phyloP scores from a whole-genome alignment of 176 grass and related monocot genomes.

The Hsuehochloa calcarea region DNA sequence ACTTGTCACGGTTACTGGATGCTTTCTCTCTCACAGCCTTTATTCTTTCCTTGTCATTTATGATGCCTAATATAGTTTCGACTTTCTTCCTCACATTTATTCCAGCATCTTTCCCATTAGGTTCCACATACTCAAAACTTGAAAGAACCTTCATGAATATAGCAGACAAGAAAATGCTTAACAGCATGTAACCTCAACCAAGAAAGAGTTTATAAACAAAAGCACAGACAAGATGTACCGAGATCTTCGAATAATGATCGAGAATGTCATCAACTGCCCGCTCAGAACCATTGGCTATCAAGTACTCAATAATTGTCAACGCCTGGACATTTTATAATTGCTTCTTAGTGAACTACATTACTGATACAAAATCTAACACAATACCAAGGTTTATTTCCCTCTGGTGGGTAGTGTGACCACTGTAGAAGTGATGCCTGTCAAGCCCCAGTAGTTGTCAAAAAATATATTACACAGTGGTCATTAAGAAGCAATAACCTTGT shows the following conservation, averaged over 20 bases:
- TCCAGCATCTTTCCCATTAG: slow-evolving; percentile 94
- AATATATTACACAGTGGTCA: neutral
- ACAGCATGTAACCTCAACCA: neutral
- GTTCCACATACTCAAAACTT: slow-evolving; percentile 91
- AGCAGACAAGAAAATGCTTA: slow-evolving; percentile 30
- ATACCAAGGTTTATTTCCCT: neutral
- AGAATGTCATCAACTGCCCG: slow-evolving; percentile 93
- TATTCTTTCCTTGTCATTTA: slow-evolving; percentile 95
- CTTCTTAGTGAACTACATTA: slow-evolving; percentile 32
- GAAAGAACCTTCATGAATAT: slow-evolving; percentile 66
- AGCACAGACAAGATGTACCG: slow-evolving; percentile 49
- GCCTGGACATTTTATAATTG: slow-evolving; percentile 43
- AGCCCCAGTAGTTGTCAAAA: slow-evolving; percentile 16
- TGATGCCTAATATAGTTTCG: slow-evolving; percentile 75
- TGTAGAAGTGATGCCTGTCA: slow-evolving; percentile 9
- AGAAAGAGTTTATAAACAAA: slow-evolving; percentile 18
- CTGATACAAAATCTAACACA: slow-evolving; percentile 8
- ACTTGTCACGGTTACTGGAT: slow-evolving; percentile 85
- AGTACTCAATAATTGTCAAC: slow-evolving; percentile 92
- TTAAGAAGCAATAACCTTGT: slow-evolving; percentile 51
- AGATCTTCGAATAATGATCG: slow-evolving; percentile 85
- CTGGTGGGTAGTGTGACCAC: slow-evolving; percentile 4
- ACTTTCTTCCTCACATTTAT: slow-evolving; percentile 99
- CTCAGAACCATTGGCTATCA: slow-evolving; percentile 96
- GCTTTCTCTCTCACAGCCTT: slow-evolving; percentile 92